Evolutionary conservation across 2,329 filamentous ascomycete species (phyloP), one percentile per base, ranked within the genome.

Genomic region (Aureobasidium musti): DNA sequence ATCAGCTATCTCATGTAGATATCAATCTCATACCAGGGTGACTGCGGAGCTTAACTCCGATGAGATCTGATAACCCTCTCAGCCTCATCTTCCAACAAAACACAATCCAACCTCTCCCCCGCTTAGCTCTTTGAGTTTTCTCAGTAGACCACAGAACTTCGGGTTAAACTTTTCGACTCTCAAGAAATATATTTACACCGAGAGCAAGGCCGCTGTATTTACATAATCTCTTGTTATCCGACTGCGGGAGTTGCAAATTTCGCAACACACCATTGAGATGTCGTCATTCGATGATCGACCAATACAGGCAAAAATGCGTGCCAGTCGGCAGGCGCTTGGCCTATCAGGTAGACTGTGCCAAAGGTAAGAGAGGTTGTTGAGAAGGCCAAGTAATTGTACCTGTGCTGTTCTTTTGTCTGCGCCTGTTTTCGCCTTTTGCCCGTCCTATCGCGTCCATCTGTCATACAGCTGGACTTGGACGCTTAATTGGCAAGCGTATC

Each of bases 251-350:
- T 39, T 28, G n/a, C 26, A 56, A 21, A 56, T 56, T 56, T 56
- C 52, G 52, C 52, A 35, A 56, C 33, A 56, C 23, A 37, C 13
- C 33, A 33, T 56, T 56, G 52, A 26, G 33, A 56, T 56, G 52
- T 33, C 52, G 52, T 39, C 52, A 56, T 56, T 7, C 4, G 35
- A 26, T 39, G 52, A 56, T 56, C 52, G 52, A 37, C 52, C 52
- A 37, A 8, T 39, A 39, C 39, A 19, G 35, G 21, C 33, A 39
- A 56, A 26, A 39, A 23, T 56, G n/a, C n/a, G 33, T 11, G n/a
- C 33, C 10, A 11, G 33, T 35, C 33, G 8, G 43, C 43, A 11
- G 10, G 3, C 43, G 13, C 10, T 13, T 45, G n/a, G 43, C 21
- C 5, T 45, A 45, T 19, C 35, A 50, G 5, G 47, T 26, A 28